phyloP scores from a whole-genome alignment of 2,329 filamentous ascomycete genomes.

The Neopestalotiopsis sp. region DNA sequence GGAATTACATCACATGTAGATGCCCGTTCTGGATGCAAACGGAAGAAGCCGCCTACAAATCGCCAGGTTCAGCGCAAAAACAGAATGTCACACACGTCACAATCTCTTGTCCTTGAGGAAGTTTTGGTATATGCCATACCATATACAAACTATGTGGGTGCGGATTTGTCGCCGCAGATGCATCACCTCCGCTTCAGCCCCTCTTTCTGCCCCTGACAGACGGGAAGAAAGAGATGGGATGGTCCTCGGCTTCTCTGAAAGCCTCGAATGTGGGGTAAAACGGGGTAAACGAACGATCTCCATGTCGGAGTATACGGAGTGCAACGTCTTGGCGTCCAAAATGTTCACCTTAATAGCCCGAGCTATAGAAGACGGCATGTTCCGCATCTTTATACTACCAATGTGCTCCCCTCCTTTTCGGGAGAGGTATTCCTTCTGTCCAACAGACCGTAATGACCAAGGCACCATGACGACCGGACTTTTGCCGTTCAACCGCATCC shows the following conservation, averaged over 20 bases:
- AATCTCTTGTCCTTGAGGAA: neutral
- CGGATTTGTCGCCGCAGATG: neutral
- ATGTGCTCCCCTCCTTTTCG: neutral
- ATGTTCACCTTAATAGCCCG: neutral
- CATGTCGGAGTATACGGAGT: neutral
- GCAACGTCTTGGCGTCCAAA: neutral
- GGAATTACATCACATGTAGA: neutral
- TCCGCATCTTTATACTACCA: neutral
- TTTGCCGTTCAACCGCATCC: neutral
- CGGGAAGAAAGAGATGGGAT: neutral
- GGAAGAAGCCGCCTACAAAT: neutral
- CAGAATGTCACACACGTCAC: neutral
- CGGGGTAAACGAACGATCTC: neutral
- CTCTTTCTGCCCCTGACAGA: neutral
- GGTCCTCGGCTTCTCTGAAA: neutral
- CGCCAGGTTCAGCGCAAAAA: neutral
- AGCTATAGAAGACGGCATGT: neutral
- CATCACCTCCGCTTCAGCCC: neutral
- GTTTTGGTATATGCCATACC: neutral
- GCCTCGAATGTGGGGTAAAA: neutral
- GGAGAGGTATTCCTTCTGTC: neutral
- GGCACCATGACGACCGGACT: neutral
- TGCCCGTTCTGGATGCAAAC: neutral
- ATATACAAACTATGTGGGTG: neutral
- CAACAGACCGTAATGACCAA: neutral